Conservation (phyloP, 2,329 filamentous ascomycete species). For the Lanzia echinophila region DNA sequence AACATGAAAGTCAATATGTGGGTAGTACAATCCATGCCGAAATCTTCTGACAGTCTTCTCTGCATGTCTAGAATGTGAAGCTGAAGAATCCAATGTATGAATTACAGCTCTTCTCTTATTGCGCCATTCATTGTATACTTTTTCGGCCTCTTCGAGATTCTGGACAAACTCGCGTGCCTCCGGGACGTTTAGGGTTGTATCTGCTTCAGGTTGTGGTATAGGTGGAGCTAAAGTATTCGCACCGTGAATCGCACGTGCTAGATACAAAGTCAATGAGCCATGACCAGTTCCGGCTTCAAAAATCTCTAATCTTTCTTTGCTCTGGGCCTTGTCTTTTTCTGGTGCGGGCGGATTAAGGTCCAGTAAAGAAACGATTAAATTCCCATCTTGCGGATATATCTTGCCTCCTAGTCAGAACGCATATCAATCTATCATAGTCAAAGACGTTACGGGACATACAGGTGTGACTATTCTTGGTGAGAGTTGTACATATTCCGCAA, state of each 20-base stretch:
- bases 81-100: slow-evolving; percentile 64
- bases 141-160: no score
- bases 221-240: slow-evolving; percentile 53
- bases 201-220: slow-evolving; percentile 19
- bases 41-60: slow-evolving; percentile 59
- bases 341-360: slow-evolving; percentile 66
- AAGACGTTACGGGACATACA: slow-evolving; percentile 37
- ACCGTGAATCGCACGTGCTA: slow-evolving; percentile 69
- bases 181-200: background rate
- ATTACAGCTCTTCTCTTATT: slow-evolving; percentile 57
- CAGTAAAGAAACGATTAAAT: slow-evolving; percentile 66
- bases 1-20: slow-evolving; percentile 68
- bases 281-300: slow-evolving; percentile 84
- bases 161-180: background rate
- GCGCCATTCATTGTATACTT: slow-evolving; percentile 21
- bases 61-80: slow-evolving; percentile 57
- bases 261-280: slow-evolving; percentile 68
- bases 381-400: slow-evolving; percentile 71
- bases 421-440: background rate
- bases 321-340: slow-evolving; percentile 26
- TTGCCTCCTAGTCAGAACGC: slow-evolving; percentile 27
- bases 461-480: slow-evolving; percentile 69
- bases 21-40: slow-evolving; percentile 61
- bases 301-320: slow-evolving; percentile 53
- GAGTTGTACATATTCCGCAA: slow-evolving; percentile 67